Conservation (phyloP, 164 flowering plant species). For the Annona cherimola region DNA sequence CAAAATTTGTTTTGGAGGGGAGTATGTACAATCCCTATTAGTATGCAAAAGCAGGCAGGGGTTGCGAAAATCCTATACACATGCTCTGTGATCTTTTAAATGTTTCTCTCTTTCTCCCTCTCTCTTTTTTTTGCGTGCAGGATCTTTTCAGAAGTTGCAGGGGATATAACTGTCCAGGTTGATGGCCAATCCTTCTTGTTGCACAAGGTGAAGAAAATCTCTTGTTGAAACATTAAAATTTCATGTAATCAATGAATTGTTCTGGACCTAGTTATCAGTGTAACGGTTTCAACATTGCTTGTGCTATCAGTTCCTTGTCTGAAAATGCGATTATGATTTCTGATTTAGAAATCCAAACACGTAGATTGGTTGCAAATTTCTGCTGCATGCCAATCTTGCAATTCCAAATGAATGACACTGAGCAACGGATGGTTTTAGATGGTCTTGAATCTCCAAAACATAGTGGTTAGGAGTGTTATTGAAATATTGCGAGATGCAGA, state of each 20-base stretch:
- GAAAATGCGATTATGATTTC: background rate
- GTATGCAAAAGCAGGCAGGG: background rate
- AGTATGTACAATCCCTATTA: background rate
- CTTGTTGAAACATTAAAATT: background rate
- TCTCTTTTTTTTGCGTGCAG: slow-evolving; percentile 26
- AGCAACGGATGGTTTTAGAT: no score
- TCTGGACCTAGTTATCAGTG: background rate
- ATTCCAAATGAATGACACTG: no score
- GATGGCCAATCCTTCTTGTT: slow-evolving; percentile 61
- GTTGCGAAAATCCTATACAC: background rate
- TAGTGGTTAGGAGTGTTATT: no score
- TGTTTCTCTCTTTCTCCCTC: background rate
- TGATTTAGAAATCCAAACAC: background rate
- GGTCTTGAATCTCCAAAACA: no score
- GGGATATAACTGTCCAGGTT: slow-evolving; percentile 67
- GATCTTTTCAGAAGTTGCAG: slow-evolving; percentile 70
- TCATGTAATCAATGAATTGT: background rate
- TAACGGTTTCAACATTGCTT: background rate
- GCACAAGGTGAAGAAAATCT: slow-evolving; percentile 40
- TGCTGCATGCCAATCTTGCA: no score
- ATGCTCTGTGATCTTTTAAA: background rate
- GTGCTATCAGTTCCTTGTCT: background rate
- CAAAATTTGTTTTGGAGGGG: no score
- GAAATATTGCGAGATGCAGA: no score
- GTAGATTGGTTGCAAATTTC: background rate